phyloP scores from a whole-genome alignment of 176 grass and related monocot genomes.

The Dactylis glomerata region DNA sequence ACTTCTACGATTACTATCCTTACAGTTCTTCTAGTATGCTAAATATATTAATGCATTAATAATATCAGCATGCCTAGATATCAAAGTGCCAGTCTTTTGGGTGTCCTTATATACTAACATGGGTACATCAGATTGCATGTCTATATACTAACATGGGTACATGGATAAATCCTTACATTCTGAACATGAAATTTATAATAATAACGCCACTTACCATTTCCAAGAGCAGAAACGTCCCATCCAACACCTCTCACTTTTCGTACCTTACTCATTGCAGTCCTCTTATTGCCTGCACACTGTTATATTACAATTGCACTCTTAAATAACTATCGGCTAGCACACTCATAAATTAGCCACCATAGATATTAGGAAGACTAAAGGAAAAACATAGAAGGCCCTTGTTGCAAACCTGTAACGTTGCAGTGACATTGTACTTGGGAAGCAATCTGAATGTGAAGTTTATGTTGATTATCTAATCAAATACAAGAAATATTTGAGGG shows the following conservation, averaged over 20 bases:
- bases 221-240: conserved; percentile 86
- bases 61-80: conserved; percentile 2
- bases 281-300: conserved; percentile 95
- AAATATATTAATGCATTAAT: conserved; percentile 6
- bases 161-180: background rate
- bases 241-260: conserved; percentile 92
- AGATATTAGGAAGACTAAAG: conserved; percentile 16
- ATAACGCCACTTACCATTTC: conserved; percentile 61
- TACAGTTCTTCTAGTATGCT: background rate
- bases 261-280: conserved; percentile 89
- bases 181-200: conserved; percentile 6
- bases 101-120: background rate
- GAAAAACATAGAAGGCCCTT: background rate
- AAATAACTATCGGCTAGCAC: background rate
- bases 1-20: background rate
- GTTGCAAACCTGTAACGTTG: conserved; percentile 77
- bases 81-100: conserved; percentile 12
- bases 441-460: conserved; percentile 56
- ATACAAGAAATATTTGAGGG: background rate
- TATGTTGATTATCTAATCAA: conserved; percentile 32
- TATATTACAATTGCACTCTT: conserved; percentile 5
- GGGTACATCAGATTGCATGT: background rate
- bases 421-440: conserved; percentile 88
- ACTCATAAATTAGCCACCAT: background rate
- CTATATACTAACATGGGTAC: too few species aligned